Conservation (phyloP, 768 basidiomycete species). For the Scleroderma bovista region DNA sequence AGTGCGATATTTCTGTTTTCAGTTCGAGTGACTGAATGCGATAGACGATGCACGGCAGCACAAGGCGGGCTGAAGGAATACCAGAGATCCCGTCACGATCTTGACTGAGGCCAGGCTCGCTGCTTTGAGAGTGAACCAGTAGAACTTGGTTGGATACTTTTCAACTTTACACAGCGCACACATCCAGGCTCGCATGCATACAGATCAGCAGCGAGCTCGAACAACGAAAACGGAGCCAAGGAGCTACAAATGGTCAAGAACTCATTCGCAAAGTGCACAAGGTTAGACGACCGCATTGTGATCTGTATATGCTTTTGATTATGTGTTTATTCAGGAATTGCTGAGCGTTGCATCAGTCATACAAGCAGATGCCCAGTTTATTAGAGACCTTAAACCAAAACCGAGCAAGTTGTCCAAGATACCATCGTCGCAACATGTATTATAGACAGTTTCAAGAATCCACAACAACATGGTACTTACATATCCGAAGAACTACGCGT, state of each 20-base stretch:
- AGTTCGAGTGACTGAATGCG: no score
- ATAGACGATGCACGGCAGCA: no score
- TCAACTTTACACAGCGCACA: slow-evolving; percentile 41
- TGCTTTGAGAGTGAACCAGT: no score
- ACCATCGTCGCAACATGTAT: slow-evolving; percentile 73
- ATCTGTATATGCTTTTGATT: not conserved
- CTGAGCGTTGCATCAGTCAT: slow-evolving; percentile 56
- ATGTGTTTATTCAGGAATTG: slow-evolving; percentile 48
- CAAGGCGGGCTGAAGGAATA: no score
- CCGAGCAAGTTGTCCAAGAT: slow-evolving; percentile 75
- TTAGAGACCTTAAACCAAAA: slow-evolving; percentile 69
- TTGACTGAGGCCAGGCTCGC: no score
- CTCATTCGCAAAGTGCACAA: slow-evolving; percentile 62
- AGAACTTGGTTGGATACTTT: not conserved
- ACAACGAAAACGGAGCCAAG: slow-evolving; percentile 69
- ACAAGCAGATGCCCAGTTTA: slow-evolving; percentile 59
- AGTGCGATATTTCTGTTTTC: no score
- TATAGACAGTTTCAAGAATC: slow-evolving; percentile 72
- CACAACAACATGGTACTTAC: slow-evolving; percentile 62
- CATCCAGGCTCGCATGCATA: slow-evolving; percentile 71
- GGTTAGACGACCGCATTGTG: slow-evolving; percentile 30
- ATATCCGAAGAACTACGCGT: slow-evolving; percentile 73
- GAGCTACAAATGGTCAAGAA: slow-evolving; percentile 68
- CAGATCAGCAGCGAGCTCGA: slow-evolving; percentile 79
- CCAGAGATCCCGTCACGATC: no score